These are phyloP conservation scores for Penicillium paradoxum DNA, from an alignment of 495 filamentous ascomycete species.

Conservation along the genomic window DNA sequence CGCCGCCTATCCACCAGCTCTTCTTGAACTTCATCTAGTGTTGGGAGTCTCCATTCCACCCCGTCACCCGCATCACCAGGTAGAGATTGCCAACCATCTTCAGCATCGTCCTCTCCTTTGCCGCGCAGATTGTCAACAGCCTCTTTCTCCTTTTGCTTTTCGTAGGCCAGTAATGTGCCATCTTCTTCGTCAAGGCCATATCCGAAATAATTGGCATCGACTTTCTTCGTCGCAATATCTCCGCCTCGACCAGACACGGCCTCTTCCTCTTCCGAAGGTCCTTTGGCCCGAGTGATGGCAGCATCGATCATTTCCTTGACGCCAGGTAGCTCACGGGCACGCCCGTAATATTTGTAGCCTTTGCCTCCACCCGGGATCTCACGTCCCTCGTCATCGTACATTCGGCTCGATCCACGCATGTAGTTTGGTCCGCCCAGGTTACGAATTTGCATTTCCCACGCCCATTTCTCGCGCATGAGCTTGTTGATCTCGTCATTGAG, in stretches of 20 bases:
- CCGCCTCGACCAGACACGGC: slow-evolving; percentile 56
- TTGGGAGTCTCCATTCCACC: slow-evolving; percentile 77
- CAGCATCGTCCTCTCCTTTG: slow-evolving; percentile 39
- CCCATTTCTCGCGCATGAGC: slow-evolving; percentile 95
- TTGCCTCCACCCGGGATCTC: slow-evolving; percentile 88
- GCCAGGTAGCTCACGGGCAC: slow-evolving; percentile 84
- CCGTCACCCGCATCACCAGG: slow-evolving; percentile 86
- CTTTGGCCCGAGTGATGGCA: slow-evolving; percentile 46
- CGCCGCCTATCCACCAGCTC: slow-evolving; percentile 86
- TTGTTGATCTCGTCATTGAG: slow-evolving; percentile 99
- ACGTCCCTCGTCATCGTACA: slow-evolving; percentile 86
- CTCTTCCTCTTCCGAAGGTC: slow-evolving; percentile 58
- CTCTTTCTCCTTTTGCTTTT: slow-evolving; percentile 76
- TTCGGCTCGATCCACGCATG: slow-evolving; percentile 79
- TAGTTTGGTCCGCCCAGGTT: slow-evolving; percentile 95
- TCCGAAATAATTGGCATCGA: slow-evolving; percentile 94
- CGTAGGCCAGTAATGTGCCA: slow-evolving; percentile 75
- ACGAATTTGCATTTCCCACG: slow-evolving; percentile 96
- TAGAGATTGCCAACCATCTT: slow-evolving; percentile 72
- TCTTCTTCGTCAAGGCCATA: slow-evolving; percentile 95
- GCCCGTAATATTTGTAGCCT: slow-evolving; percentile 88
- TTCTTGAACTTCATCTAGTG: slow-evolving; percentile 82
- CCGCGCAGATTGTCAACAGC: slow-evolving; percentile 61
- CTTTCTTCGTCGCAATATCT: slow-evolving; percentile 70
- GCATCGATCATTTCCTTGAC: slow-evolving; percentile 97